Percentiles rank a stretch among this genome's conserved stretches.
Conservation (phyloP, 495 filamentous ascomycete genomes). For the Talaromyces proteolyticus region DNA sequence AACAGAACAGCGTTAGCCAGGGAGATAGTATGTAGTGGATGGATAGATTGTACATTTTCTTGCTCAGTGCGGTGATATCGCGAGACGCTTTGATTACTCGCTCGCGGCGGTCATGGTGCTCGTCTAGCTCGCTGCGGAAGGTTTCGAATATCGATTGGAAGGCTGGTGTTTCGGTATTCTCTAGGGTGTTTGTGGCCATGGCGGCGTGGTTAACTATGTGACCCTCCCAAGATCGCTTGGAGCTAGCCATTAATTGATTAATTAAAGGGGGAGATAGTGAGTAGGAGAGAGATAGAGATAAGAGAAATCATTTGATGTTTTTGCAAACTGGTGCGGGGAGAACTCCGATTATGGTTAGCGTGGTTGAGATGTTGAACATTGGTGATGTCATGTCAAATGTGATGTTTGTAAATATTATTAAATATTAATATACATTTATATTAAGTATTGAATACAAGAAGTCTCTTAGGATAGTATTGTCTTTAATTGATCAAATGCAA, state of each 20-base stretch:
- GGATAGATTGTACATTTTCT: slow-evolving; percentile 99
- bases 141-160: slow-evolving; percentile 74
- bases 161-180: slow-evolving; percentile 13
- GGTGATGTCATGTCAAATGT: no score
- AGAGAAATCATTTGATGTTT: not conserved
- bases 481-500: no score
- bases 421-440: no score
- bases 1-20: no score
- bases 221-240: slow-evolving; percentile 58
- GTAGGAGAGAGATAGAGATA: not conserved
- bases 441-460: no score
- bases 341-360: not conserved
- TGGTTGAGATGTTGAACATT: not conserved
- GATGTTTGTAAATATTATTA: no score
- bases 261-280: not conserved
- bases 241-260: slow-evolving; percentile 30
- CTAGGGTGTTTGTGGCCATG: slow-evolving; percentile 12
- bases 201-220: slow-evolving; percentile 33
- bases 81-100: slow-evolving; percentile 80
- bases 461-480: no score
- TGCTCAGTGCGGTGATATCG: slow-evolving; percentile 88
- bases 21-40: no score
- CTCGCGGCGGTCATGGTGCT: slow-evolving; percentile 90
- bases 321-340: slow-evolving; percentile 1
- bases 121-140: slow-evolving; percentile 84